Evolutionary conservation across 139 green algal species (phyloP).

Genomic region (Haematococcus sp.): DNA sequence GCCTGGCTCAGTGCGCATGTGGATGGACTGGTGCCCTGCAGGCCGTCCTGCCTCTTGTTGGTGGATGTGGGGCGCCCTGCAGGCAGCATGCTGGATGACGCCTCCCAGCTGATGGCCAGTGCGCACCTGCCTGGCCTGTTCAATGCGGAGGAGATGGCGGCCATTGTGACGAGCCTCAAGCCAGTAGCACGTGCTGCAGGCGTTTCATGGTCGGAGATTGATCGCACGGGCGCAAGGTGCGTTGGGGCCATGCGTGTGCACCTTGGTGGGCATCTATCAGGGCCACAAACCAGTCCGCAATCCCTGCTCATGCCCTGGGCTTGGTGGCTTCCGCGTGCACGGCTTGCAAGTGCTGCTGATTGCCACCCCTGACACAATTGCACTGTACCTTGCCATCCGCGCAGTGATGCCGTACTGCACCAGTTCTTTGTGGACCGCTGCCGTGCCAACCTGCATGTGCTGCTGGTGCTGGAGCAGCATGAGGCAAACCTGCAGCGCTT

Average conservation of each 20-base stretch:
- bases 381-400: too few relatives aligned
- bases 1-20: too few relatives aligned
- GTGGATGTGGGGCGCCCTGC: constrained; percentile 29
- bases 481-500: constrained; percentile 24
- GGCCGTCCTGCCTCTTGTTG: constrained; percentile 25
- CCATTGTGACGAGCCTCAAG: constrained; percentile 37
- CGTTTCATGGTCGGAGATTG: constrained; percentile 26
- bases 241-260: neutral
- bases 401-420: constrained; percentile 29
- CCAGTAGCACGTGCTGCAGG: constrained; percentile 26
- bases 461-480: constrained; percentile 25
- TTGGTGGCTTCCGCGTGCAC: neutral
- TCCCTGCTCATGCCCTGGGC: neutral
- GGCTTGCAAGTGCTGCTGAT: neutral
- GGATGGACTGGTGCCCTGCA: neutral
- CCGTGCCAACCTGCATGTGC: constrained; percentile 53
- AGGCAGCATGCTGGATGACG: constrained; percentile 36
- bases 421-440: constrained; percentile 57
- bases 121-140: constrained; percentile 27
- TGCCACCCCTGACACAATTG: neutral
- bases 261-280: neutral
- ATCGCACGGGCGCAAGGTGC: constrained; percentile 25
- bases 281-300: neutral
- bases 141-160: constrained; percentile 27
- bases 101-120: constrained; percentile 23